Evolutionary conservation across 176 grass and related monocot species (phyloP), one percentile per base, ranked within the genome.

Genomic region (Urochloa ruziziensis): DNA sequence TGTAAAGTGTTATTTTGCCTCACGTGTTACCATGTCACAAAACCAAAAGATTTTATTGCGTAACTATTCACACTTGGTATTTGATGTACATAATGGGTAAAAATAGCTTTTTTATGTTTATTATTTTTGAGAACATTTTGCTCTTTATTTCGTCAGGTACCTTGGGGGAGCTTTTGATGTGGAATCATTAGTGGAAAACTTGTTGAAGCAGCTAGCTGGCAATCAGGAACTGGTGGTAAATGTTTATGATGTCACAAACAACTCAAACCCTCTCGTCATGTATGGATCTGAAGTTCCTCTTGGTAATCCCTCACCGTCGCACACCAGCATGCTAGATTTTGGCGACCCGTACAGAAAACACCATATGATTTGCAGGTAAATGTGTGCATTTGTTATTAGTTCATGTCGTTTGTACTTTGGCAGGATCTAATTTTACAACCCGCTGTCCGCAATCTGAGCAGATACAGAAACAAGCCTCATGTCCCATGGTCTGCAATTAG

Each of bases 131-230:
- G 40, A 29, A 78, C 30, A 70, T 82, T 60, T 28, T 46, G 1
- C 23, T 54, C 25, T 57, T 40, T 85, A 60, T 51, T 82, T 79
- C 7, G 40, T 74, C 83, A 99, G 96, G 67, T 99, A 96, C 77
- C 87, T 96, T 80, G 96, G 96, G 48, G 96, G 96, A 80, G 86
- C 93, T 84, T 99, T 99, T 79, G 96, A 99, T 88, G 96, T 99
- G 14, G 96, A 99, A 58, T 99, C 96, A 40, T 84, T 99, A 12
- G 93, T 99, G 82, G 96, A 99, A 80, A 99, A 99, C 79, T 63
- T 99, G 70, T 70, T 99, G 59, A 88, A 77, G 68, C 96, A 99
- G 74, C 91, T 99, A 71, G 91, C 96, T 85, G 96, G 93, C 35
- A 94, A 94, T 86, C 91, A 91, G 83, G 96, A 99, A 86, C 84